Conservation (phyloP, 2,329 filamentous ascomycete species). For the Aspergillus intermedius region DNA sequence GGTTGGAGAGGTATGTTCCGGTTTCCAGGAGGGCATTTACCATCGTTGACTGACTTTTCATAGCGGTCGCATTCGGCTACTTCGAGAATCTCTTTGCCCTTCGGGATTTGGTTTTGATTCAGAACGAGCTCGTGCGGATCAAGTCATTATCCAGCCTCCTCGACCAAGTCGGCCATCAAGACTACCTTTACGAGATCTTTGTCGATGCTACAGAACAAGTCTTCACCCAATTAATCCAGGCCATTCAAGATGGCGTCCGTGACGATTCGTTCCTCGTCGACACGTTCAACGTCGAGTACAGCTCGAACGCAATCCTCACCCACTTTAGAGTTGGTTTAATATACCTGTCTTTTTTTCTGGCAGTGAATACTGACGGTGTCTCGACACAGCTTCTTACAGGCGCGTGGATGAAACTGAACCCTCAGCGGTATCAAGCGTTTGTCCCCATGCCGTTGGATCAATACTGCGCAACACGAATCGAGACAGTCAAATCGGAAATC, state of each 20-base stretch:
- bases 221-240: slow-evolving; percentile 56
- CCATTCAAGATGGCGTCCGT: slow-evolving; percentile 52
- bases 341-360: slow-evolving; percentile 4
- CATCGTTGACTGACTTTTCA: slow-evolving; percentile 7
- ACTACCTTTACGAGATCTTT: slow-evolving; percentile 74
- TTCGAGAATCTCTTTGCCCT: slow-evolving; percentile 75
- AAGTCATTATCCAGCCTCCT: slow-evolving; percentile 65
- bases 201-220: slow-evolving; percentile 66
- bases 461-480: slow-evolving; percentile 65
- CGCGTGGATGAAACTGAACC: slow-evolving; percentile 73
- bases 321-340: slow-evolving; percentile 57
- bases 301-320: slow-evolving; percentile 73
- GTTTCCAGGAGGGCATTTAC: background rate
- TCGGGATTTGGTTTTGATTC: slow-evolving; percentile 58
- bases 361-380: slow-evolving; percentile 7
- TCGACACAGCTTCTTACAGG: slow-evolving; percentile 64
- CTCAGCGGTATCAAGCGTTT: slow-evolving; percentile 64
- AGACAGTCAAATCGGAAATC: slow-evolving; percentile 73
- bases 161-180: slow-evolving; percentile 60
- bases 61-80: slow-evolving; percentile 88
- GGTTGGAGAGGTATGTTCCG: slow-evolving; percentile 81
- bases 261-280: slow-evolving; percentile 53
- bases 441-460: slow-evolving; percentile 58
- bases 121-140: slow-evolving; percentile 66
- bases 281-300: slow-evolving; percentile 65